Conservation (phyloP, 2,329 filamentous ascomycete genomes). For the Diaporthe australafricana region DNA sequence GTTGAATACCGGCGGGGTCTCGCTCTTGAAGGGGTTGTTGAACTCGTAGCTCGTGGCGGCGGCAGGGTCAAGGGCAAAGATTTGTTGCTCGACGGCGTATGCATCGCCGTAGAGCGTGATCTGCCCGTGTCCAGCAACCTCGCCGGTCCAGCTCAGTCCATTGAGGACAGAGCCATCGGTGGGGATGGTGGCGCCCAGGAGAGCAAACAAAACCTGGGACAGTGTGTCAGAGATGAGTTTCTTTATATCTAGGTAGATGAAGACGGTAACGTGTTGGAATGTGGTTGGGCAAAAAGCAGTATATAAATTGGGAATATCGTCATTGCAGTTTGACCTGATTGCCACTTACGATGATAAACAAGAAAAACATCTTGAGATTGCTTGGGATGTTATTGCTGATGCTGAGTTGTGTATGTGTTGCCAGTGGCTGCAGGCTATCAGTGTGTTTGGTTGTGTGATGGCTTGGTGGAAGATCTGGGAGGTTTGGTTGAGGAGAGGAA, state of each 20-base stretch:
- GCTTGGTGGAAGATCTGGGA: too few species aligned
- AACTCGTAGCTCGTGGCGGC: background rate
- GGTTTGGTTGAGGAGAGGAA: too few species aligned
- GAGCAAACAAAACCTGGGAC: background rate
- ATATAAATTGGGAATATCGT: too few species aligned
- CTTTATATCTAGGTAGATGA: background rate
- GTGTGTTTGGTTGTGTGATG: too few species aligned
- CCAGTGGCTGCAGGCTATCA: too few species aligned
- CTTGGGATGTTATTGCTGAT: too few species aligned
- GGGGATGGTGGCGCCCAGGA: slow-evolving; percentile 6
- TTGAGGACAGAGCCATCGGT: background rate
- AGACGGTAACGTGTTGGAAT: too few species aligned
- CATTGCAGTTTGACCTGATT: too few species aligned
- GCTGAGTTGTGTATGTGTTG: too few species aligned
- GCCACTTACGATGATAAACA: background rate
- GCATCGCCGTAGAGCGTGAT: slow-evolving; percentile 21
- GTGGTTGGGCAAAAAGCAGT: background rate
- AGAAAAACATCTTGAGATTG: background rate
- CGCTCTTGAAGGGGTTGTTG: background rate
- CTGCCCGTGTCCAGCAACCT: slow-evolving; percentile 4
- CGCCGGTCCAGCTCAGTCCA: slow-evolving; percentile 2
- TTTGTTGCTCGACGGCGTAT: slow-evolving; percentile 18
- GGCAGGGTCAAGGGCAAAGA: slow-evolving; percentile 22
- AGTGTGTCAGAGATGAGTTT: background rate
- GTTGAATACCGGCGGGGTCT: background rate